Conservation (phyloP, 2,329 filamentous ascomycete genomes). For the Penicillium freii region DNA sequence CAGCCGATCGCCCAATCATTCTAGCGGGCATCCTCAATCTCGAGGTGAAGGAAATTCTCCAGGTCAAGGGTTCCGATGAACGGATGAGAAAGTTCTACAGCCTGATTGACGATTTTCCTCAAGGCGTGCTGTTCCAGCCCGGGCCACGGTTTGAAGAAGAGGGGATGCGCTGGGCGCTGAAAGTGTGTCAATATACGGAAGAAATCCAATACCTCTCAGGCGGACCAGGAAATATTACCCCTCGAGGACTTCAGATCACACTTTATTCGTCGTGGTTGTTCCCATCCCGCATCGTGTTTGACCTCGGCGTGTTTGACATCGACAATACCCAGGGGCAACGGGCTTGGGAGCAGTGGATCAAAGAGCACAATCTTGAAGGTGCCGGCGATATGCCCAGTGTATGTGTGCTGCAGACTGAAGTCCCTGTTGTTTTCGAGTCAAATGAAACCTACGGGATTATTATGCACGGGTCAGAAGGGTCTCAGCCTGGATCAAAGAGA, state of each 20-base stretch:
- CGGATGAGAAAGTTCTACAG: neutral
- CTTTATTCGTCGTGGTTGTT: neutral
- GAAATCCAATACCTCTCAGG: neutral
- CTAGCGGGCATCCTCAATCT: constrained; percentile 10
- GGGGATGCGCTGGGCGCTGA: constrained; percentile 15
- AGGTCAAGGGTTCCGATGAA: neutral
- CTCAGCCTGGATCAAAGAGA: neutral
- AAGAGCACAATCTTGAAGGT: neutral
- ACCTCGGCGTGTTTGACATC: neutral
- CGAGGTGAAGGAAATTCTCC: neutral
- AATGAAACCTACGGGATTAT: neutral
- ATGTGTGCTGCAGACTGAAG: neutral
- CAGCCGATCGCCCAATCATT: constrained; percentile 12
- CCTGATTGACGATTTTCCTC: neutral
- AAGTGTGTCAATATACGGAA: constrained; percentile 9
- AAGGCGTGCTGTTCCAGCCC: constrained; percentile 6
- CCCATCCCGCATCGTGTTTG: neutral
- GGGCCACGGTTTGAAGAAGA: constrained; percentile 12
- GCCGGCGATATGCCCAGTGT: neutral
- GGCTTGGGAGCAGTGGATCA: neutral
- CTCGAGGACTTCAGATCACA: neutral
- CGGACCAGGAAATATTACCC: neutral
- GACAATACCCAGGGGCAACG: neutral
- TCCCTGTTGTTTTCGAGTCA: neutral
- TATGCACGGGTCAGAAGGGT: neutral